These are phyloP conservation scores for Lactarius quietus DNA, from an alignment of 768 basidiomycete species.

Conservation along the genomic window DNA sequence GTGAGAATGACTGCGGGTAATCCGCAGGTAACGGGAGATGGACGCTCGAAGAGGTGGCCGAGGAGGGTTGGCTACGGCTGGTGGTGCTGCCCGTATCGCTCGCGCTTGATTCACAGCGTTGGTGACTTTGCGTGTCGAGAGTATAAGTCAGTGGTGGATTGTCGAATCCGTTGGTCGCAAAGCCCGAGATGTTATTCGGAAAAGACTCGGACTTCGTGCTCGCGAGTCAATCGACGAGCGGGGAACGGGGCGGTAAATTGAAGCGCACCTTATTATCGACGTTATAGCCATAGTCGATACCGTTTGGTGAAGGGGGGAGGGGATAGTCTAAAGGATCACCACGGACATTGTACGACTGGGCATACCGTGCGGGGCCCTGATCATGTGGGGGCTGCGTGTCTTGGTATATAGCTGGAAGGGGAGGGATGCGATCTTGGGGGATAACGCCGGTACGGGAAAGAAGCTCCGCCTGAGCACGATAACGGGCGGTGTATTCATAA, in stretches of 20 bases:
- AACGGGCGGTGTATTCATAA: slow-evolving; percentile 45
- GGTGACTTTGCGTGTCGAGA: slow-evolving; percentile 26
- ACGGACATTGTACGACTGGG: slow-evolving; percentile 11
- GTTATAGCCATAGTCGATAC: slow-evolving; percentile 22
- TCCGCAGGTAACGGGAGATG: slow-evolving; percentile 44
- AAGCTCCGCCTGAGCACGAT: slow-evolving; percentile 45
- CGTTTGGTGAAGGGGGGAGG: slow-evolving; percentile 14
- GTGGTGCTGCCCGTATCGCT: slow-evolving; percentile 45
- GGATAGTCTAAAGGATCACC: slow-evolving; percentile 19
- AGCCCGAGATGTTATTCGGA: not conserved
- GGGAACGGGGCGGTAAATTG: not conserved
- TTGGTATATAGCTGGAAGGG: slow-evolving; percentile 22
- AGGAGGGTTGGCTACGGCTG: slow-evolving; percentile 47
- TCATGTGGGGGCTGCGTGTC: slow-evolving; percentile 22
- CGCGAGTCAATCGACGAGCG: slow-evolving; percentile 11
- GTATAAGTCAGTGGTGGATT: slow-evolving; percentile 23
- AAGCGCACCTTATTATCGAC: slow-evolving; percentile 25
- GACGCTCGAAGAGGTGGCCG: slow-evolving; percentile 49
- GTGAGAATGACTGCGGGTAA: slow-evolving; percentile 27
- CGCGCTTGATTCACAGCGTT: slow-evolving; percentile 30
- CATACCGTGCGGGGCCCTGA: slow-evolving; percentile 14
- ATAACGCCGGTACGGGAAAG: slow-evolving; percentile 37
- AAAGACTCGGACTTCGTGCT: slow-evolving; percentile 13
- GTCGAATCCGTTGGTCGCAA: slow-evolving; percentile 16
- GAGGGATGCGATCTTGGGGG: slow-evolving; percentile 21